Base-by-base conservation (phyloP, 495 filamentous ascomycete species). In the Neurospora sp. region DNA sequence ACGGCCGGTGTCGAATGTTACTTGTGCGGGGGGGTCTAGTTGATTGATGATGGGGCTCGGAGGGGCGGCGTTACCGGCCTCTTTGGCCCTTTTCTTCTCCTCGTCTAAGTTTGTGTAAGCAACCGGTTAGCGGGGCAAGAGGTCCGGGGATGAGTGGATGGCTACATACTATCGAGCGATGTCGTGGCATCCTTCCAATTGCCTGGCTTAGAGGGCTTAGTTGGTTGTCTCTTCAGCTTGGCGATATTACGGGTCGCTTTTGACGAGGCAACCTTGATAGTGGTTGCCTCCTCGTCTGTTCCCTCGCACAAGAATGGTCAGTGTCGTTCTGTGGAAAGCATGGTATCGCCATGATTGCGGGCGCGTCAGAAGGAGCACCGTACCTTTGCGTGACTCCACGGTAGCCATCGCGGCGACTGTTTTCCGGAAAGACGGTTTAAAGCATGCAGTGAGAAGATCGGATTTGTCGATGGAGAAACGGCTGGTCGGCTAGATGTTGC, bases 1-100 rank as follows among this genome's bases (percentile, higher is more conserved):
- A 46, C 90, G 88, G 66, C 91, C 90, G 46, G 88, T 93, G 12
- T 90, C 83, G 80, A 97, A 96, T 1, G 89, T 90, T 18, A 90
- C 86, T 72, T 90, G 87, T 18, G 89, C 86, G 72, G 85, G 87
- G 53, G 91, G 87, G 75, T 94, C 90, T 48, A 95, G 85, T 48
- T 89, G 89, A 73, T 93, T 96, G 18, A 96, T 86, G 14, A 93
- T 79, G 7, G 88, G 84, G 22, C 82, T 81, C 20, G 85, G 84
- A 2, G 85, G 84, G 38, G 78, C 73, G n/a, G 81, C 78, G 8
- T 80, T 81, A 3, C 87, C 85, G 1, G 73, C 78, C 69, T 80
- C 79, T 71, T 82, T 85, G 35, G 78, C 66, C 70, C 84, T 86
- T 72, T 86, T 87, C 38, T 86, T 85, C 10, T 85, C 85, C 81